A percentile compares a stretch with the other conserved stretches of the same genome.
These are phyloP conservation scores for Colletotrichum musicola DNA, from an alignment of 2,329 filamentous ascomycete genomes.

Conservation along the genomic window DNA sequence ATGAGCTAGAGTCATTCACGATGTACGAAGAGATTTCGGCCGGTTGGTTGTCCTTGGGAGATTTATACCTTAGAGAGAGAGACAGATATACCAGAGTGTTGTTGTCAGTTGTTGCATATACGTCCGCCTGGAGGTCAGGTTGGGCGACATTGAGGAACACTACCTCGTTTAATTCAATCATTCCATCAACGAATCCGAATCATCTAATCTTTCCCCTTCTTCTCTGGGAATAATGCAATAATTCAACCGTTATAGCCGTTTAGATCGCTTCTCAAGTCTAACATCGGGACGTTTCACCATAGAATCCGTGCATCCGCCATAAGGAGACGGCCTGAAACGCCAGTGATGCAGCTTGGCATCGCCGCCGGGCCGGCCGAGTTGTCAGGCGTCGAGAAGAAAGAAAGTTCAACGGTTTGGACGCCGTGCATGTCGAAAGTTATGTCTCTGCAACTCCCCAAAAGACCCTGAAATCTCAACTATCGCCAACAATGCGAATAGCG, in stretches of 20 bases:
- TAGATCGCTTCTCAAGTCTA: neutral
- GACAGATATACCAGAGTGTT: conserved; percentile 25
- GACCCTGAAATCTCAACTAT: neutral
- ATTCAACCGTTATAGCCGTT: neutral
- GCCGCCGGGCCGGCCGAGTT: neutral
- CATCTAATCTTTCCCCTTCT: no score
- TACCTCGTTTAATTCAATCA: conserved; percentile 13
- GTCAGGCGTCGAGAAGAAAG: neutral
- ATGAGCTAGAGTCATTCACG: neutral
- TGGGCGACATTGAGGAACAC: no score
- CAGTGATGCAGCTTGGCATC: conserved; percentile 33
- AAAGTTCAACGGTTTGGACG: neutral
- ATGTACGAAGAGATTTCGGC: conserved; percentile 1
- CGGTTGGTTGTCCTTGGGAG: neutral
- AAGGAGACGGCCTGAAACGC: conserved; percentile 26
- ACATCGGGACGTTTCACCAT: conserved; percentile 9
- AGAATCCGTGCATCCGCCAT: conserved; percentile 4
- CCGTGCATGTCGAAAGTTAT: no score
- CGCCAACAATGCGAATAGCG: conserved; percentile 25
- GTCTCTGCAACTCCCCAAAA: neutral
- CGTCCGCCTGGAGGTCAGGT: neutral
- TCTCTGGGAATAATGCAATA: no score
- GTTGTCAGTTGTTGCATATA: conserved; percentile 23
- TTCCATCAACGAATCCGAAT: no score
- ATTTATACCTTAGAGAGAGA: neutral